Evolutionary conservation across 73 alveolate species (phyloP).

Genomic region (Uronychia setigera): DNA sequence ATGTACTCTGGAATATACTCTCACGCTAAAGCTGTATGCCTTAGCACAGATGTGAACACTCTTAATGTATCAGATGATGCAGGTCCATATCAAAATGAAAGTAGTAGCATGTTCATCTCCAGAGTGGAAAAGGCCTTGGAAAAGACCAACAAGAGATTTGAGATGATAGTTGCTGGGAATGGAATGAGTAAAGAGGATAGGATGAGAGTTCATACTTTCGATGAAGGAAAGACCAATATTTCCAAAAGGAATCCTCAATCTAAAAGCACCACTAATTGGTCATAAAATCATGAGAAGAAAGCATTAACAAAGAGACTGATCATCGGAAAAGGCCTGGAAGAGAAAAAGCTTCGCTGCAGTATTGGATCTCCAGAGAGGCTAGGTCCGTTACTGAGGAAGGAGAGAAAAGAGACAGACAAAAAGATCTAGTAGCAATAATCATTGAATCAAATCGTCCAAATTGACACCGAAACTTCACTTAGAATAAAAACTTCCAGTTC

Average conservation of each 20-base stretch:
- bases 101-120: not conserved
- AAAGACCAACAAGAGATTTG: not conserved
- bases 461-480: too few species aligned
- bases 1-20: too few species aligned
- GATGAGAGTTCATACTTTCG: not conserved
- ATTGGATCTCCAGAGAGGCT: not conserved
- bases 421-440: not conserved
- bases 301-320: not conserved
- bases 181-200: not conserved
- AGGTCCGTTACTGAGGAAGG: not conserved
- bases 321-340: not conserved
- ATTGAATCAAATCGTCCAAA: not conserved
- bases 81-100: not conserved
- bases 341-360: not conserved
- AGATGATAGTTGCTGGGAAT: not conserved
- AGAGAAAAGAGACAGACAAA: not conserved
- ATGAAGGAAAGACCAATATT: not conserved
- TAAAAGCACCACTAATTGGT: not conserved
- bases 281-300: not conserved
- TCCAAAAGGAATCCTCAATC: not conserved
- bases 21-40: too few species aligned
- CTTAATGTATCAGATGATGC: not conserved
- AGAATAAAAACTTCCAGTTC: too few species aligned
- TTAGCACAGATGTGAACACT: not conserved
- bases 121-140: slow-evolving; percentile 1